phyloP scores from a whole-genome alignment of 2,329 filamentous ascomycete species.

The Aspergillus sp. region DNA sequence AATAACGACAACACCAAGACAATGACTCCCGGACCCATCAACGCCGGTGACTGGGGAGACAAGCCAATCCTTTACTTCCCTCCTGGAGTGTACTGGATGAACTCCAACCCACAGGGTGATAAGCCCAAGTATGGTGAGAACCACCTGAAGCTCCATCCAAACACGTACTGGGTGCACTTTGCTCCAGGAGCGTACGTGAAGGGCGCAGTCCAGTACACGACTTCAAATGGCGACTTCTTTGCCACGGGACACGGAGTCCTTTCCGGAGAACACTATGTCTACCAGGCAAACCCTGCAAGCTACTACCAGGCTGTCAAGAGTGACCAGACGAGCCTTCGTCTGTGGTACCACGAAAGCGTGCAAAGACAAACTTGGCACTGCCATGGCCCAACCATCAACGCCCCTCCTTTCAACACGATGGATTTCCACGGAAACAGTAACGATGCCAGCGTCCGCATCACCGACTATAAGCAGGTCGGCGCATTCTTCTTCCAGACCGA shows the following conservation, averaged over 20 bases:
- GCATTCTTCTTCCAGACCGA: slow-evolving; percentile 40
- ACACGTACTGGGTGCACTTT: slow-evolving; percentile 27
- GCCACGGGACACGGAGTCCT: slow-evolving; percentile 38
- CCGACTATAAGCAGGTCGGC: slow-evolving; percentile 41
- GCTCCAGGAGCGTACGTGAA: slow-evolving; percentile 39
- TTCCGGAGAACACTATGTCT: slow-evolving; percentile 40
- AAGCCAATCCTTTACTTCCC: slow-evolving; percentile 20
- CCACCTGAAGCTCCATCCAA: slow-evolving; percentile 20
- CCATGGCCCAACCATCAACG: slow-evolving; percentile 30
- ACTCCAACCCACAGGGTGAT: slow-evolving; percentile 6
- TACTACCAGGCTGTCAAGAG: slow-evolving; percentile 28
- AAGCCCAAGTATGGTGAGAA: slow-evolving; percentile 5
- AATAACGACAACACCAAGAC: slow-evolving; percentile 2
- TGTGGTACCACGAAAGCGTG: slow-evolving; percentile 29
- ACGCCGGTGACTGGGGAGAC: slow-evolving; percentile 12
- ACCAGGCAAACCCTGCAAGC: slow-evolving; percentile 34
- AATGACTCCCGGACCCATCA: slow-evolving; percentile 24
- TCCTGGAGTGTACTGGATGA: slow-evolving; percentile 24
- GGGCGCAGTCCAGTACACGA: slow-evolving; percentile 35
- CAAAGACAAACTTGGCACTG: slow-evolving; percentile 24
- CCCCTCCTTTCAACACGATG: slow-evolving; percentile 40
- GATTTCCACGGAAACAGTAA: slow-evolving; percentile 24
- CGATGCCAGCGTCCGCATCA: slow-evolving; percentile 2
- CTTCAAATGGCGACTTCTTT: slow-evolving; percentile 20
- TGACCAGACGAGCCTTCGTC: slow-evolving; percentile 28